Evolutionary conservation across 257 asterid genomes (phyloP).

Genomic region (Ajuga chamaepitys): DNA sequence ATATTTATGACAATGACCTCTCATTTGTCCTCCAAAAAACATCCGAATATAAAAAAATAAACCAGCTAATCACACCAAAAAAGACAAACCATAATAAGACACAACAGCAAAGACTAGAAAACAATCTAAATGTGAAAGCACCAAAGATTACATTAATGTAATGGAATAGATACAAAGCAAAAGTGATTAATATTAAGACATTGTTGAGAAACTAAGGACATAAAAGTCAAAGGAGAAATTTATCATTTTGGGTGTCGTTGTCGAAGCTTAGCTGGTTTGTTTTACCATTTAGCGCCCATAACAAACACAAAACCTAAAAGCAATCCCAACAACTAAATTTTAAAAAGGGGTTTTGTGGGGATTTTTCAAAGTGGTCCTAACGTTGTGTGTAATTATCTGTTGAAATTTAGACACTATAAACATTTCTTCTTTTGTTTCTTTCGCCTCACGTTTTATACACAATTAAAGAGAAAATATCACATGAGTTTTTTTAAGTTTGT

Average conservation of each 20-base stretch:
- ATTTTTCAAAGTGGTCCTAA: slow-evolving; percentile 25
- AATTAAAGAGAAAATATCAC: no score
- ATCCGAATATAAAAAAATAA: slow-evolving; percentile 1
- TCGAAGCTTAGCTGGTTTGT: slow-evolving; percentile 43
- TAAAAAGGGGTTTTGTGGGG: slow-evolving; percentile 2
- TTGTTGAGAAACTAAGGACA: slow-evolving; percentile 17
- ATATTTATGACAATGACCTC: slow-evolving; percentile 30
- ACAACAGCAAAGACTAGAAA: neutral
- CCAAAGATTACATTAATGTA: neutral
- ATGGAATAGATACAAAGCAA: slow-evolving; percentile 10
- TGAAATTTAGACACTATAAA: slow-evolving; percentile 3
- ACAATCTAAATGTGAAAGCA: slow-evolving; percentile 3
- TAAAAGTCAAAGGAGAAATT: slow-evolving; percentile 23
- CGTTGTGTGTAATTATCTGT: no score
- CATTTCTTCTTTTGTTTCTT: no score
- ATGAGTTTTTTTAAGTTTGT: no score
- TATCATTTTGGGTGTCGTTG: slow-evolving; percentile 29
- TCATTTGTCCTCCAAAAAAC: slow-evolving; percentile 19
- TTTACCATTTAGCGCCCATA: slow-evolving; percentile 36
- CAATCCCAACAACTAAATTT: slow-evolving; percentile 34
- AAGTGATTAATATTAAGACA: neutral
- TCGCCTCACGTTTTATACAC: no score
- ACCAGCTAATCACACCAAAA: slow-evolving; percentile 32
- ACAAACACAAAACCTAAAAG: slow-evolving; percentile 5
- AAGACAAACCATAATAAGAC: slow-evolving; percentile 41